A percentile compares a stretch with the other conserved stretches of the same genome.
These are phyloP conservation scores for Neurospora sp. DNA, from an alignment of 495 filamentous ascomycete genomes.

Conservation along the genomic window DNA sequence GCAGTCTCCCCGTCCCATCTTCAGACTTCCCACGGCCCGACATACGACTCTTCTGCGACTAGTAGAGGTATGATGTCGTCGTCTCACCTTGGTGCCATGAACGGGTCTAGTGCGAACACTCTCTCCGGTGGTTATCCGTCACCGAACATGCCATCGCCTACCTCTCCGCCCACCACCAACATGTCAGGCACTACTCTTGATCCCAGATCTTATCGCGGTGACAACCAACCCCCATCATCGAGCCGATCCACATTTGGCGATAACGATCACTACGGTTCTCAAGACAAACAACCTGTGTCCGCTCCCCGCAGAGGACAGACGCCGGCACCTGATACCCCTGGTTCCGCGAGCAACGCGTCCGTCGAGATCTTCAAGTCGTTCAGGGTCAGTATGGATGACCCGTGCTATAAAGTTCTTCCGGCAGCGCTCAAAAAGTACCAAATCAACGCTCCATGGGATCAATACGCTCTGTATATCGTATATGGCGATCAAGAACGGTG, in stretches of 20 bases:
- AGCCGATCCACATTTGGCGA: conserved; percentile 36
- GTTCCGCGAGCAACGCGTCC: conserved; percentile 32
- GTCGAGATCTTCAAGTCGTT: conserved; percentile 99
- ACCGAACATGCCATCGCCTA: conserved; percentile 72
- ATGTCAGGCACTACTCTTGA: conserved; percentile 39
- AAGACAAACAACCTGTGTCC: conserved; percentile 26
- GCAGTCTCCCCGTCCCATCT: conserved; percentile 66
- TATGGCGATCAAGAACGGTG: conserved; percentile 96
- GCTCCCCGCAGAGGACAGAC: conserved; percentile 40
- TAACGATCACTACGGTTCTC: conserved; percentile 37
- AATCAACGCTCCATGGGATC: conserved; percentile 92
- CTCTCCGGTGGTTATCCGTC: conserved; percentile 53
- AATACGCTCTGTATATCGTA: conserved; percentile 95
- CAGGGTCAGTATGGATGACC: conserved; percentile 93
- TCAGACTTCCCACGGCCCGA: conserved; percentile 45
- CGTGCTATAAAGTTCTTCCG: conserved; percentile 92
- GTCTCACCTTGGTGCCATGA: conserved; percentile 65
- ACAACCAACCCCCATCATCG: conserved; percentile 36
- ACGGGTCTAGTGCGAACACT: conserved; percentile 43
- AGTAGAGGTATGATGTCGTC: conserved; percentile 59
- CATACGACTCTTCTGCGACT: conserved; percentile 43
- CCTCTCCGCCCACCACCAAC: conserved; percentile 52
- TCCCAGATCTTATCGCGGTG: conserved; percentile 42
- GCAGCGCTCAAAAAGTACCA: conserved; percentile 96
- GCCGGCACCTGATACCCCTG: conserved; percentile 40